phyloP scores from a whole-genome alignment of 2,329 filamentous ascomycete genomes.

The Hirsutella thompsonii region DNA sequence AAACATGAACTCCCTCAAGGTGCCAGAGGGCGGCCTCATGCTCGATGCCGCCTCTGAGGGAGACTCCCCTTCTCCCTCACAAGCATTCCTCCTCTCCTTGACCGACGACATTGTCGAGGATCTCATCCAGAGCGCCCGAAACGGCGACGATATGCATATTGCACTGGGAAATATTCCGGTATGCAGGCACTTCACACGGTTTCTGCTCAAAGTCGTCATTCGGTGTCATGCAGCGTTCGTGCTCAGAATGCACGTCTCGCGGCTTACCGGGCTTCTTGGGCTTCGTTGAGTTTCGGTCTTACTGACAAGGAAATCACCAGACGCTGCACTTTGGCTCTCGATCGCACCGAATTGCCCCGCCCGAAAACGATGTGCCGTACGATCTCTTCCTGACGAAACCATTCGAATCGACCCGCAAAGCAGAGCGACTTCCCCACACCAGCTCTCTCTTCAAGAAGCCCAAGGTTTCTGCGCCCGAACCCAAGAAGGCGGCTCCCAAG shows the following conservation, averaged over 20 bases:
- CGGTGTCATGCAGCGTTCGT: not conserved
- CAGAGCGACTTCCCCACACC: slow-evolving; percentile 35
- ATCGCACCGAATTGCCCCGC: slow-evolving; percentile 32
- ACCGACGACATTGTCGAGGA: slow-evolving; percentile 45
- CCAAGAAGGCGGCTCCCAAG: slow-evolving; percentile 14
- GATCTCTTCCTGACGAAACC: slow-evolving; percentile 44
- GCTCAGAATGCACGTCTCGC: not conserved
- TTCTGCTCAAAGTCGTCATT: not conserved
- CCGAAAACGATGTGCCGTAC: slow-evolving; percentile 32
- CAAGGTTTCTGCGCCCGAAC: slow-evolving; percentile 8
- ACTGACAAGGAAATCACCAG: slow-evolving; percentile 17
- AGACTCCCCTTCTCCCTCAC: slow-evolving; percentile 31
- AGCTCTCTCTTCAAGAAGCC: slow-evolving; percentile 36
- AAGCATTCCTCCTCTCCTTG: slow-evolving; percentile 46
- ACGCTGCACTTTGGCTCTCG: slow-evolving; percentile 40
- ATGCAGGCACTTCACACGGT: slow-evolving; percentile 9
- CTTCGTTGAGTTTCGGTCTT: not conserved
- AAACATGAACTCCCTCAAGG: slow-evolving; percentile 39
- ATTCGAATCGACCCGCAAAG: slow-evolving; percentile 31
- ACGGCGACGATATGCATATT: slow-evolving; percentile 43
- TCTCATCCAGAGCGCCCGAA: slow-evolving; percentile 47
- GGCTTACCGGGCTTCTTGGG: not conserved
- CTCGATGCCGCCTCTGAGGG: slow-evolving; percentile 37
- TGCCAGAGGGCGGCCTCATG: slow-evolving; percentile 44
- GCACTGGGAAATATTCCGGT: slow-evolving; percentile 46